Evolutionary conservation across 2,329 filamentous ascomycete species (phyloP), one percentile per base, ranked within the genome.

Genomic region (Pestalotiopsis sp.): DNA sequence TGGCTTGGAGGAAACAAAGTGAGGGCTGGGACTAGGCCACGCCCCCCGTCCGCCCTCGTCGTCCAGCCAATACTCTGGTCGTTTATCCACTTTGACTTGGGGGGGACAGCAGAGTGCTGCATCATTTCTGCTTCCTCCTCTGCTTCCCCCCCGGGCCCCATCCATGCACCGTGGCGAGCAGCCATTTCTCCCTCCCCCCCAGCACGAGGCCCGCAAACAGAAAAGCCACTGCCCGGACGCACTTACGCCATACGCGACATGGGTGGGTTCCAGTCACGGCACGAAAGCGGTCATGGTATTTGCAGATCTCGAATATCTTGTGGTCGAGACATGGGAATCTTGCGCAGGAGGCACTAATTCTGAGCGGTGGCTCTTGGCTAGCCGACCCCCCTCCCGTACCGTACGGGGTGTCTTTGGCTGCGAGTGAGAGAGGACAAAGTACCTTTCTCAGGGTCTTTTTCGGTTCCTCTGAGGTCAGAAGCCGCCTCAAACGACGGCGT

Each of bases 221-320:
- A 67, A 68, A 68, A 75, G 69, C 60, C 62, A 67, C 64, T 52
- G 67, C 66, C 57, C 70, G 71, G 45, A 72, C 38, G 12, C 57
- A 56, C 70, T 57, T 77, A 77, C 75, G 74, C 72, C 74, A 75
- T 75, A 73, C 66, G 67, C 68, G 71, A 69, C 73, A 73, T 66
- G 70, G 64, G 64, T 72, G 68, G 68, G 70, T 73, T 70, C 73
- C 74, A 67, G 70, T 71, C 68, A 68, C 52, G 68, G 52, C 67
- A 70, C 71, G 69, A 71, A 76, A 76, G 74, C 73, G 70, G 76
- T 69, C 64, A 70, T 69, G 64, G 64, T 71, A 66, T 49, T 67
- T 73, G 75, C 68, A 72, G 76, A 78, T 78, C 76, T 67, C 68
- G 64, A 68, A 62, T 36, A 63, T 67, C 58, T 36, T 62, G 4